Evolutionary conservation across 2,329 filamentous ascomycete genomes (phyloP).

Genomic region (Xylaria sp.): DNA sequence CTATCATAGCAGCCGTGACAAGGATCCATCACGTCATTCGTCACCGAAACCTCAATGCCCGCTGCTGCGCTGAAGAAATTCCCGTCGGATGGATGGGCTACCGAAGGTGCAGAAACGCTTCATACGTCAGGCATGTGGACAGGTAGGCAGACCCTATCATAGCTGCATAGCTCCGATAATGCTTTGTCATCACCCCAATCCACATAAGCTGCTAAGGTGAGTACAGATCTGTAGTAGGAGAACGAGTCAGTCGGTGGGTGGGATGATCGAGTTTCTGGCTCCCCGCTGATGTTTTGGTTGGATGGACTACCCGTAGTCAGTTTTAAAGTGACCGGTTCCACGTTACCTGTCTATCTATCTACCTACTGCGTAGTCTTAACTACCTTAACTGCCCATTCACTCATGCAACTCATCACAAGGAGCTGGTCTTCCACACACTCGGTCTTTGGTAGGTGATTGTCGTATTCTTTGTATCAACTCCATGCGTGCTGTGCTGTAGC

Average conservation of each 20-base stretch:
- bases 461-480: constrained; percentile 2
- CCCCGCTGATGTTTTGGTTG: too few relatives aligned
- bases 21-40: constrained; percentile 13
- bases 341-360: constrained; percentile 4
- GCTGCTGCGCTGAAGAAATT: constrained; percentile 11
- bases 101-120: constrained; percentile 17
- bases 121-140: constrained; percentile 13
- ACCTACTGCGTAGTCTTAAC: too few relatives aligned
- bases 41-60: not conserved
- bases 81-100: constrained; percentile 14
- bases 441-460: constrained; percentile 1
- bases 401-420: constrained; percentile 18
- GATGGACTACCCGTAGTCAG: not conserved
- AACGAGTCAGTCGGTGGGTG: not conserved
- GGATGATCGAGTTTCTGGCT: too few relatives aligned
- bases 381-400: too few relatives aligned
- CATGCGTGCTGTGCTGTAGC: not conserved
- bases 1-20: not conserved
- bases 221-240: too few relatives aligned
- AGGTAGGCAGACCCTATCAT: not conserved
- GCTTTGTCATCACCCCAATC: not conserved
- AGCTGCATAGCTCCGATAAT: not conserved
- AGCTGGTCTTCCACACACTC: constrained; percentile 13
- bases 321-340: not conserved
- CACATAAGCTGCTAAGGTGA: not conserved